These are phyloP conservation scores for Syncephalastrum racemosum DNA, from an alignment of 371 early-diverging fungal species.

Conservation along the genomic window DNA sequence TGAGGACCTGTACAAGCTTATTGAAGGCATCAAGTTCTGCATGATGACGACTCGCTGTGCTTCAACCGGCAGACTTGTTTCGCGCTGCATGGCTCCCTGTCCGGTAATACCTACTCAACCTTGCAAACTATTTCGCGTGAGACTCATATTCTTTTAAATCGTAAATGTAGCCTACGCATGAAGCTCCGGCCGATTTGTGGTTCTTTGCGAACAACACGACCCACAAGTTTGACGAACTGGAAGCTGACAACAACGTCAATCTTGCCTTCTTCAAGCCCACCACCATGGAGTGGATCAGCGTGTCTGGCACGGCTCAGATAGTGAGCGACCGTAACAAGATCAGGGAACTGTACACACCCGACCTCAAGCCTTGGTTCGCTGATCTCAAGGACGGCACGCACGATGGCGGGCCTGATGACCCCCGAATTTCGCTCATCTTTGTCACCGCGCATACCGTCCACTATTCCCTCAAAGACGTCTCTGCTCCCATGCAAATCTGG, in stretches of 20 bases:
- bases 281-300: constrained; percentile 46
- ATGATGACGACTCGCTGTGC: constrained; percentile 39
- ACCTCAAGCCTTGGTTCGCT: constrained; percentile 42
- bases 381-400: constrained; percentile 44
- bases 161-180: constrained; percentile 18
- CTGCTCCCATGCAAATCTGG: constrained; percentile 23
- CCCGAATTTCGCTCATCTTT: constrained; percentile 34
- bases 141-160: not conserved
- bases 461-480: constrained; percentile 20
- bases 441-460: constrained; percentile 30
- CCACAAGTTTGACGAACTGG: constrained; percentile 45
- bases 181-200: constrained; percentile 34
- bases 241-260: constrained; percentile 42
- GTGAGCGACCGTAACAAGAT: constrained; percentile 40
- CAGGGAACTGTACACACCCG: constrained; percentile 27
- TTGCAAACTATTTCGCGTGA: no score
- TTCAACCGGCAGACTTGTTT: constrained; percentile 24
- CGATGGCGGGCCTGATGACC: constrained; percentile 45
- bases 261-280: constrained; percentile 32
- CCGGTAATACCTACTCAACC: constrained; percentile 9
- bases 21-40: constrained; percentile 26
- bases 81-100: constrained; percentile 29
- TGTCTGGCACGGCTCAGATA: constrained; percentile 40
- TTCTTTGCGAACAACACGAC: constrained; percentile 42
- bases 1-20: constrained; percentile 32